These are phyloP conservation scores for Hypoxylon sp. DNA, from an alignment of 2,329 filamentous ascomycete genomes.

Conservation along the genomic window DNA sequence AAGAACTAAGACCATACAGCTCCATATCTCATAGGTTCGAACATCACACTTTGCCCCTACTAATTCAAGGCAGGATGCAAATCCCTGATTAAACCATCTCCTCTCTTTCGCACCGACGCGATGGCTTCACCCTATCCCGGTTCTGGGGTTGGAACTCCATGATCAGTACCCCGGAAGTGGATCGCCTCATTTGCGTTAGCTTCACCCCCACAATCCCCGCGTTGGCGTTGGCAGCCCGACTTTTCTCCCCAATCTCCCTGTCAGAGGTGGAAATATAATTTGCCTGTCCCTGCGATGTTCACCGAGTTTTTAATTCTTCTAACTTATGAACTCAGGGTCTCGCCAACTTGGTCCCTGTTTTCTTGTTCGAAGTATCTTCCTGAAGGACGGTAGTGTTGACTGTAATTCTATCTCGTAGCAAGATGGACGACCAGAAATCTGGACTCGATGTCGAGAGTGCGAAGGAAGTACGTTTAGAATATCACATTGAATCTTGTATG, in stretches of 20 bases:
- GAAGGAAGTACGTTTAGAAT: slow-evolving; percentile 31
- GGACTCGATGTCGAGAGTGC: slow-evolving; percentile 39
- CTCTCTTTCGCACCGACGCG: slow-evolving; percentile 6
- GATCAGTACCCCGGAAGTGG: slow-evolving; percentile 39
- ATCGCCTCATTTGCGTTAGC: slow-evolving; percentile 38
- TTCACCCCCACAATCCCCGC: slow-evolving; percentile 42
- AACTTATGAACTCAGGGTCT: not conserved
- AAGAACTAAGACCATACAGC: slow-evolving; percentile 8
- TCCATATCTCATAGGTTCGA: slow-evolving; percentile 18
- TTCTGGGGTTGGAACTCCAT: slow-evolving; percentile 28
- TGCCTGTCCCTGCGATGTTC: slow-evolving; percentile 11
- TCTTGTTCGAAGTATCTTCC: not conserved
- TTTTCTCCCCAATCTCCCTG: slow-evolving; percentile 29
- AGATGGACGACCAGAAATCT: slow-evolving; percentile 38
- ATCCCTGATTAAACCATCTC: slow-evolving; percentile 3
- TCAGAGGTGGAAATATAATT: slow-evolving; percentile 12
- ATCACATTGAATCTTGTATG: not conserved
- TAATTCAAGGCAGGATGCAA: slow-evolving; percentile 13
- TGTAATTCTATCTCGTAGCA: slow-evolving; percentile 3
- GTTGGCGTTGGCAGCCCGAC: slow-evolving; percentile 20
- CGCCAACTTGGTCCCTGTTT: slow-evolving; percentile 8
- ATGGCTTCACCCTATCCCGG: slow-evolving; percentile 2
- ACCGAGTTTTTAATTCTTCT: slow-evolving; percentile 4
- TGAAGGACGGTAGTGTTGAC: slow-evolving; percentile 12
- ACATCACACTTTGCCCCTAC: slow-evolving; percentile 8